Base-by-base conservation (phyloP, 805 yeast genomes). In the Candida lessepsii region DNA sequence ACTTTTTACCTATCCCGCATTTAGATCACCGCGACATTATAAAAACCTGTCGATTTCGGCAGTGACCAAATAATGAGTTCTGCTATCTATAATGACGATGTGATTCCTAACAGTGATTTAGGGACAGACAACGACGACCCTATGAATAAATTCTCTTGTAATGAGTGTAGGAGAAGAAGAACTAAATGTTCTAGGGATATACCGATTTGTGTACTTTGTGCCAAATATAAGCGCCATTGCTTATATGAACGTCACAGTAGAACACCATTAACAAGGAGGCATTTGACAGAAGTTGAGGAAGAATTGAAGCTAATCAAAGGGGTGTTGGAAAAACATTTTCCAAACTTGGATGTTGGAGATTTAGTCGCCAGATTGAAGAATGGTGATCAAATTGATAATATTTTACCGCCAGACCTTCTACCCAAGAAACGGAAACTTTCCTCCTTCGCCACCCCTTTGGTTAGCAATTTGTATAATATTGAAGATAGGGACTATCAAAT, bases 251-350 rank as follows among this genome's bases (percentile, higher is more conserved):
- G 31, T 11, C 47, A 41, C 18, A 31, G 41, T 17, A 46, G 43
- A 33, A 47, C 50, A 2, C 53, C 53, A 9, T 30, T 50, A 16
- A 50, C 53, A 1, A 39, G 53, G 32, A 47, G 42, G 27, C 52
- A 50, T 27, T 28, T 50, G 17, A 50, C 53, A 7, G 52, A 48
- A 40, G 53, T 50, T 2, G 53, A 50, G 21, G 50, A 44, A 34
- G 53, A 50, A 26, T 35, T 50, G 10, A 10, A 16, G 5, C 6
- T 50, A 1, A 19, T 42, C 9, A 48, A 38, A 20, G 28, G 30
- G 15, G 27, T 50, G 6, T 15, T 50, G 20, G 11, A 16, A 10
- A 36, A 29, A 17, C 35, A 39, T 31, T 17, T 42, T 9, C 53
- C 53, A 8, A 40, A 42, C 4, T 11, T 47, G 13, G 47, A 49